Evolutionary conservation across 2,329 filamentous ascomycete genomes (phyloP), one percentile per base, ranked within the genome.

Genomic region (Massarina eburnea): DNA sequence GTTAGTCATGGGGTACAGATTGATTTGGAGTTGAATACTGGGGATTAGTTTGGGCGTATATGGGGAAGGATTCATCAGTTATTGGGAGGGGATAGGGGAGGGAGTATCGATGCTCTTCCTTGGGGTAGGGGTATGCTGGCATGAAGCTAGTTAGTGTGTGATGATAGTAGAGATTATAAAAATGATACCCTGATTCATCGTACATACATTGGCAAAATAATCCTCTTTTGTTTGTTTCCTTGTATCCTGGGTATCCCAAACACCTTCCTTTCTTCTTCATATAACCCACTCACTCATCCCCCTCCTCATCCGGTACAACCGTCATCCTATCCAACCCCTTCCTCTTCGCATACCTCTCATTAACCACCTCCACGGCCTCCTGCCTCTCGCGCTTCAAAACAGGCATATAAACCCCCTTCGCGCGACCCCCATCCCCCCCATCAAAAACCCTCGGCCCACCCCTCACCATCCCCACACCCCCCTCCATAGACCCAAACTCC

Each of bases 1-100:
- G 85, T 97, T 46, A 90, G 86, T 60, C 94, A 94, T 72, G 92
- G 92, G 8, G 91, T 96, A 64, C 76, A 78, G 63, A 64, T 79
- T 58, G 76, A 79, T 64, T 58, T 79, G 64, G 67, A 69, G 55
- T 40, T 70, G 53, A 66, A 66, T 41, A 70, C 66, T 6, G 67
- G 67, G 0, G 67, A 68, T 53, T 70, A 55, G 40, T 12, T 15
- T 21, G 33, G 8, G 24, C 19, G 14, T 7, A 22, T n/a, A 35
- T 19, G 45, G 35, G n/a, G n/a, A n/a, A n/a, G n/a, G n/a, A n/a
- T n/a, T 18, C 8, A 29, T 37, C 35, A 41, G 39, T 39, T 27
- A 24, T 19, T 6, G 6, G 24, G 21, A 29, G 12, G n/a, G 15
- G 18, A 21, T 20, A 14, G 21, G 10, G 35, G 15, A n/a, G 22